A percentile compares a stretch with the other conserved stretches of the same genome.
phyloP scores from a whole-genome alignment of 176 grass and related monocot genomes.

The Hyparrhenia diplandra region DNA sequence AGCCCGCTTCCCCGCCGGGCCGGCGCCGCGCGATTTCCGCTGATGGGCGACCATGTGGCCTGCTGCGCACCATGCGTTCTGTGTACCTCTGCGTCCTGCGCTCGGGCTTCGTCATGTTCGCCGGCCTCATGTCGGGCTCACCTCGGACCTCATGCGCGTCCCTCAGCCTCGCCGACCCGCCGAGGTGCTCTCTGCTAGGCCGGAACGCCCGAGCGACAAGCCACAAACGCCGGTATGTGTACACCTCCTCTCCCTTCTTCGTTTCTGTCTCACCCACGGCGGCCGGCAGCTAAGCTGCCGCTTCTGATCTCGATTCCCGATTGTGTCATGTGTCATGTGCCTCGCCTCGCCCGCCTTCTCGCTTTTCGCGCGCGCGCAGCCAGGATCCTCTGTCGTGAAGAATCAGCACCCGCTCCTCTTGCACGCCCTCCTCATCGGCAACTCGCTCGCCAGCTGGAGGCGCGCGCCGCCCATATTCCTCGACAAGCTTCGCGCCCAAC shows the following conservation, averaged over 20 bases:
- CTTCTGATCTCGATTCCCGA: background rate
- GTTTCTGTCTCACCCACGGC: background rate
- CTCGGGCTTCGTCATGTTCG: conserved; percentile 72
- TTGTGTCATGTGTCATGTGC: too few species aligned
- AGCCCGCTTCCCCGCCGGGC: background rate
- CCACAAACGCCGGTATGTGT: conserved; percentile 59
- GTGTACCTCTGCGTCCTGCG: conserved; percentile 50
- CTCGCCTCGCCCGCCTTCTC: too few species aligned
- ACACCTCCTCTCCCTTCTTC: background rate
- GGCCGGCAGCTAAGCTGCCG: background rate
- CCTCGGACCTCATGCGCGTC: conserved; percentile 98
- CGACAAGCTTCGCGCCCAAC: conserved; percentile 69
- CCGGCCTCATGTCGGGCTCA: conserved; percentile 97
- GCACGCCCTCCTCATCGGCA: conserved; percentile 98
- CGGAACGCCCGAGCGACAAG: conserved; percentile 50
- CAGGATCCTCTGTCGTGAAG: conserved; percentile 82
- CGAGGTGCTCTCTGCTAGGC: conserved; percentile 88
- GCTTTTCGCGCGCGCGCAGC: conserved; percentile 18
- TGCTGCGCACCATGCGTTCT: conserved; percentile 90
- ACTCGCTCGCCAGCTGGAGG: conserved; percentile 99
- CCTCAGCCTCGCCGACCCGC: conserved; percentile 95
- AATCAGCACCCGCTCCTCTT: conserved; percentile 97
- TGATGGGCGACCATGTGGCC: conserved; percentile 46
- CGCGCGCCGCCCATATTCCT: conserved; percentile 97
- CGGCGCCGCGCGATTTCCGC: background rate